Conservation (phyloP, 2,329 filamentous ascomycete species). For the Trichophyton verrucosum region DNA sequence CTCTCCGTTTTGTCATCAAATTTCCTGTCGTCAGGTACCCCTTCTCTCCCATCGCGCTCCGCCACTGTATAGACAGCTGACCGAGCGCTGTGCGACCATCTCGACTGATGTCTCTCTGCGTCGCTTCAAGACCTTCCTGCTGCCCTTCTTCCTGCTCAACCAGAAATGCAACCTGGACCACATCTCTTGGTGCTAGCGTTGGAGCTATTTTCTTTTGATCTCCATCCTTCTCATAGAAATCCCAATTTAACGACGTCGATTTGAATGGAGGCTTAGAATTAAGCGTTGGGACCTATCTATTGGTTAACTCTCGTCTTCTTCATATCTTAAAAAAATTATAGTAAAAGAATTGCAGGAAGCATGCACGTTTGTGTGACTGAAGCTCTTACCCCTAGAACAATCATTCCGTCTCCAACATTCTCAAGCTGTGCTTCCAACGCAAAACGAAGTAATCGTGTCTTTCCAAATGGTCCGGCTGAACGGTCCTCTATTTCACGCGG, state of each 20-base stretch:
- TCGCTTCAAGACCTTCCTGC: conserved; percentile 40
- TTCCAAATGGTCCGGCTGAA: conserved; percentile 33
- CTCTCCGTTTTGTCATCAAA: conserved; percentile 40
- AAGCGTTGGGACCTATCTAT: conserved; percentile 33
- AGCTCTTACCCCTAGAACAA: conserved; percentile 56
- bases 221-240: conserved; percentile 22
- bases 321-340: neutral
- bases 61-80: conserved; percentile 76
- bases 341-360: neutral
- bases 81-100: conserved; percentile 55
- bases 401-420: conserved; percentile 74
- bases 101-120: conserved; percentile 37
- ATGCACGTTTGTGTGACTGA: conserved; percentile 7
- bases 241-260: conserved; percentile 44
- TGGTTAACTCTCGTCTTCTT: neutral
- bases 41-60: conserved; percentile 75
- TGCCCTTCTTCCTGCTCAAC: conserved; percentile 42
- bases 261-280: conserved; percentile 43
- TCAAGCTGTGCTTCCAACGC: conserved; percentile 89
- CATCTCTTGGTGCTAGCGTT: conserved; percentile 48
- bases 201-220: conserved; percentile 24
- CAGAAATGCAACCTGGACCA: conserved; percentile 53
- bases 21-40: conserved; percentile 82
- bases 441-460: conserved; percentile 41
- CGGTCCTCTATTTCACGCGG: conserved; percentile 35